phyloP scores from a whole-genome alignment of 2,329 filamentous ascomycete species.

The Xylaria sp. region DNA sequence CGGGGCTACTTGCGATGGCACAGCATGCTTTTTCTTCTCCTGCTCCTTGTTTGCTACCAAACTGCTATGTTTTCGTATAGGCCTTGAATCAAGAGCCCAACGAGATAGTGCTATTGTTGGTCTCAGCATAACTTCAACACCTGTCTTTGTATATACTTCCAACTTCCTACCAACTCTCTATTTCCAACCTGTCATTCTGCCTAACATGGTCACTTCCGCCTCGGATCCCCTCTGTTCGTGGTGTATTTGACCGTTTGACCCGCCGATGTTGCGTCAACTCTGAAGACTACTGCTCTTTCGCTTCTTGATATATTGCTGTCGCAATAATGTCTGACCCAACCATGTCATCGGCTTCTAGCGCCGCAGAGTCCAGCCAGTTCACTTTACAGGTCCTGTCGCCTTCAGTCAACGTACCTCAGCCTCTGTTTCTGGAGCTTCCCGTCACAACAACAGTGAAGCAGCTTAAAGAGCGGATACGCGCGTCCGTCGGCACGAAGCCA shows the following conservation, averaged over 20 bases:
- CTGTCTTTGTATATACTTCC: neutral
- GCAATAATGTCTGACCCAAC: conserved; percentile 27
- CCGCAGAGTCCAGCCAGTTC: conserved; percentile 44
- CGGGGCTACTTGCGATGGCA: neutral
- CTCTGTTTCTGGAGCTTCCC: conserved; percentile 56
- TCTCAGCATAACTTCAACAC: neutral
- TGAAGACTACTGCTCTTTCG: neutral
- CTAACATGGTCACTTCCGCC: conserved; percentile 31
- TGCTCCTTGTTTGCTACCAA: neutral
- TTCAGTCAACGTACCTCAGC: conserved; percentile 58
- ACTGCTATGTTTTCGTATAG: neutral
- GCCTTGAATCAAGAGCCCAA: too few relatives aligned
- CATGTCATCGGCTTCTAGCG: conserved; percentile 39
- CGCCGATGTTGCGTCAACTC: neutral
- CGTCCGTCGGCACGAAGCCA: conserved; percentile 56
- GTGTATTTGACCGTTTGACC: conserved; percentile 18
- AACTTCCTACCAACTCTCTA: too few relatives aligned
- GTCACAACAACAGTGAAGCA: conserved; percentile 59
- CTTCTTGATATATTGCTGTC: neutral
- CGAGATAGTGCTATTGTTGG: too few relatives aligned
- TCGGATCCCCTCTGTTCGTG: conserved; percentile 13
- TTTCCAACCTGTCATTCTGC: conserved; percentile 19
- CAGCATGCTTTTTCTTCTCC: neutral
- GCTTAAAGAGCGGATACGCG: conserved; percentile 64
- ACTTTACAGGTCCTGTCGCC: conserved; percentile 66